A percentile compares a stretch with the other conserved stretches of the same genome.
Conservation (phyloP, 345 rosid species). For the Corymbia maculata region DNA sequence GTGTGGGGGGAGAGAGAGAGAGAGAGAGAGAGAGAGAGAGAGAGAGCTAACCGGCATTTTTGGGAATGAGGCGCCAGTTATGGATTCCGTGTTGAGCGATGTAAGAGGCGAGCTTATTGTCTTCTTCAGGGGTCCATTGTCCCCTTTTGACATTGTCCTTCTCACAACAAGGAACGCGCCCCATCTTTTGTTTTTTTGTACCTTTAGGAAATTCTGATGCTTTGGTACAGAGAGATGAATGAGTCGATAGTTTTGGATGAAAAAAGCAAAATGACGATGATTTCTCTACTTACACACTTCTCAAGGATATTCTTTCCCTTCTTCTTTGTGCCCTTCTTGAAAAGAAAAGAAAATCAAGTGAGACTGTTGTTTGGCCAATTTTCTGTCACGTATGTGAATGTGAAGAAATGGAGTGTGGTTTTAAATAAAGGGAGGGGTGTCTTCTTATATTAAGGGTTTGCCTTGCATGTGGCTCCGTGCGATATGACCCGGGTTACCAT, state of each 20-base stretch:
- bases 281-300: background rate
- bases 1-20: too few relatives aligned
- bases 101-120: slow-evolving; percentile 88
- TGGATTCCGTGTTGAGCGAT: slow-evolving; percentile 91
- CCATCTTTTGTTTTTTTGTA: slow-evolving; percentile 33
- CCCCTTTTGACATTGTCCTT: slow-evolving; percentile 90
- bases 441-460: slow-evolving; percentile 6
- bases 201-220: background rate
- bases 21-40: background rate
- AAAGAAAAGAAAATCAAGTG: background rate
- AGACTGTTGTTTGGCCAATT: background rate
- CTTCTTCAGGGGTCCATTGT: slow-evolving; percentile 98
- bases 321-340: background rate
- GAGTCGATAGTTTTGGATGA: background rate
- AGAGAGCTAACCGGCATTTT: slow-evolving; percentile 54
- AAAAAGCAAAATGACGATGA: background rate
- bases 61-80: slow-evolving; percentile 94
- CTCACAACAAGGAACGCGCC: slow-evolving; percentile 91
- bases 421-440: background rate
- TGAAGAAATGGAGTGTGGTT: background rate
- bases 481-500: slow-evolving; percentile 11
- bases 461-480: background rate
- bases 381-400: background rate
- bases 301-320: background rate
- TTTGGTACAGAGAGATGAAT: slow-evolving; percentile 3